Evolutionary conservation across 1,284 basidiomycete genomes (phyloP).

Genomic region (Pholiota adiposa): DNA sequence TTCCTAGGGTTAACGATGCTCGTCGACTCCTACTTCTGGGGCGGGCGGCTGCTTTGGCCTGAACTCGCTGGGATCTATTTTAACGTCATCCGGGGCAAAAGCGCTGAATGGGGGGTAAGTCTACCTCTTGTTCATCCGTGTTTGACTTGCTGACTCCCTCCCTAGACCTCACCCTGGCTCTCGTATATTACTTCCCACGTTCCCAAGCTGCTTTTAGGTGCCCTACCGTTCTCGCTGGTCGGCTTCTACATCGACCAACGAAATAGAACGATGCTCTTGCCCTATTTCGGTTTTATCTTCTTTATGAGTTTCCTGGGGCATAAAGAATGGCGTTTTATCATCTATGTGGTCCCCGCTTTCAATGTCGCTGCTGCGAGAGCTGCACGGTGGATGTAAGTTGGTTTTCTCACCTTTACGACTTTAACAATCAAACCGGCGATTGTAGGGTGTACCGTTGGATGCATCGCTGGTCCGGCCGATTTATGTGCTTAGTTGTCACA

Average conservation of each 20-base stretch:
- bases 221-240: slow-evolving; percentile 67
- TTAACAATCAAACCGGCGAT: background rate
- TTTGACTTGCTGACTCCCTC: slow-evolving; percentile 9
- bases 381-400: slow-evolving; percentile 59
- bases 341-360: slow-evolving; percentile 84
- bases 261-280: slow-evolving; percentile 54
- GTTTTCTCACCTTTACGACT: background rate
- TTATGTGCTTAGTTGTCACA: slow-evolving; percentile 46
- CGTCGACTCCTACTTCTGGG: slow-evolving; percentile 92
- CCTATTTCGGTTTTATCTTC: slow-evolving; percentile 59
- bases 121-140: background rate
- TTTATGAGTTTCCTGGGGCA: slow-evolving; percentile 81
- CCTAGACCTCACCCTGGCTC: slow-evolving; percentile 77
- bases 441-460: slow-evolving; percentile 52
- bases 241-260: slow-evolving; percentile 51
- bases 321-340: slow-evolving; percentile 96
- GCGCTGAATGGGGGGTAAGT: slow-evolving; percentile 90
- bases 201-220: slow-evolving; percentile 78
- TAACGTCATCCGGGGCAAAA: slow-evolving; percentile 89
- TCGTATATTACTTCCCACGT: slow-evolving; percentile 76
- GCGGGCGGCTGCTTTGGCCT: slow-evolving; percentile 77
- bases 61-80: slow-evolving; percentile 84
- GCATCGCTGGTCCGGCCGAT: slow-evolving; percentile 44
- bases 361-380: slow-evolving; percentile 82
- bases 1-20: slow-evolving; percentile 59